Evolutionary conservation across 768 basidiomycete genomes (phyloP).

Genomic region (Cyclocybe aegerita): DNA sequence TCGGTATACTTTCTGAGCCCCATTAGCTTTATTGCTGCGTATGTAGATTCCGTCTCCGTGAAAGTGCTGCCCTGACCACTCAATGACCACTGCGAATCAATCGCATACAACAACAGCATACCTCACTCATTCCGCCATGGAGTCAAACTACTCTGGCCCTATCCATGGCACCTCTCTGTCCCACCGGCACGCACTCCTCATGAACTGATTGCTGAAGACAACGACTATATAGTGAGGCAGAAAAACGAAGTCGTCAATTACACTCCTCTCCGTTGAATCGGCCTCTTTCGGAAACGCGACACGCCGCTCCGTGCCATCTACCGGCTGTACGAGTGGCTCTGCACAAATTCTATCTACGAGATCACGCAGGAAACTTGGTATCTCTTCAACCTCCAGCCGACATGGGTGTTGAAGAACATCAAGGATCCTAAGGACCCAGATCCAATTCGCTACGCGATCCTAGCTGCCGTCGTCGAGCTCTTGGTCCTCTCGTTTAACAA

Average conservation of each 20-base stretch:
- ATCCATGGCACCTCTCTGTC: conserved; percentile 9
- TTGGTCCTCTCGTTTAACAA: conserved; percentile 10
- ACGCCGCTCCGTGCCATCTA: conserved; percentile 12
- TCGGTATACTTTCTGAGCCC: too few relatives aligned
- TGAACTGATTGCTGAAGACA: neutral
- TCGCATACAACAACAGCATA: neutral
- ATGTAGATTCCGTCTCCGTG: too few relatives aligned
- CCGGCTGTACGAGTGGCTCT: conserved; percentile 7
- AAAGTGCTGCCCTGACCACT: too few relatives aligned
- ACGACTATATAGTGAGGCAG: neutral
- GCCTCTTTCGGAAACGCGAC: conserved; percentile 4
- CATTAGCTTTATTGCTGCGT: too few relatives aligned
- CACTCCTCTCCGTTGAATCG: conserved; percentile 2
- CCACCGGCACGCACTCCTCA: conserved; percentile 4
- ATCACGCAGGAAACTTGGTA: conserved; percentile 12
- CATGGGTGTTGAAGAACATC: conserved; percentile 10
- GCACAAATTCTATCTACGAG: neutral
- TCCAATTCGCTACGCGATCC: conserved; percentile 5
- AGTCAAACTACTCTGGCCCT: conserved; percentile 6
- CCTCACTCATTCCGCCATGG: neutral
- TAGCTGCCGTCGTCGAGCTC: conserved; percentile 8
- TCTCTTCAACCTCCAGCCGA: conserved; percentile 6
- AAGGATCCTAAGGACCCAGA: conserved; percentile 12
- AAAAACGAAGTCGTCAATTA: conserved; percentile 4
- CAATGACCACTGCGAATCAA: too few relatives aligned